Evolutionary conservation across 345 rosid genomes (phyloP), one percentile per base, ranked within the genome.

Genomic region (Citrus medica): DNA sequence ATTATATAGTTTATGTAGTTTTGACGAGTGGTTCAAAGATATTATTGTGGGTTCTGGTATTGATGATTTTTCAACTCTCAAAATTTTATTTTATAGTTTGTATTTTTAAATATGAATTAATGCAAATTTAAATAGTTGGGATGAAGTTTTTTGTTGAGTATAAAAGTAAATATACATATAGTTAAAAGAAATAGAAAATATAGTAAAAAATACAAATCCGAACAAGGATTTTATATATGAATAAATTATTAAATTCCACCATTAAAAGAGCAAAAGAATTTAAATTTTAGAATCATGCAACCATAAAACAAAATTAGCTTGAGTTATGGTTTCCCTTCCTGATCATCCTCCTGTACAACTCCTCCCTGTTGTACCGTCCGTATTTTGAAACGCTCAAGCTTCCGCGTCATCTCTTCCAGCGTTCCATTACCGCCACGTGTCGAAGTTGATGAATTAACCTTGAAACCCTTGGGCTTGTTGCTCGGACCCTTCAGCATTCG

Each of bases 361-460:
- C 66, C 83, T 73, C 81, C 84, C 32, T 33, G 16, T 14, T 69
- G 63, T 3, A 79, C 69, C 4, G 83, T 84, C 75, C 35, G 69
- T 28, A 79, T 74, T 37, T 77, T 84, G 79, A 84, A 81, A 13
- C 84, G 79, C 79, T 84, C 84, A 30, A 82, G 84, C 65, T 79
- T 81, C 13, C 22, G 56, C 32, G 78, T 60, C 30, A 76, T 53
- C 76, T 79, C 76, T 28, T 53, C 70, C n/a, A 78, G 27, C 10
- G 42, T 10, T 55, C 79, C 72, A 4, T 38, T 38, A 63, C 38
- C 0, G 9, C 55, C 74, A 10, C 80, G 77, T 30, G 65, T 38
- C 2, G 80, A 67, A 28, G 60, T 51, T 2, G 73, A 53, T 22
- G 48, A 22, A 70, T 66, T 74, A 7, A 64, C 71, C 76, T 80